phyloP scores from a whole-genome alignment of 495 filamentous ascomycete genomes.

The Aspergillus homomorphus region DNA sequence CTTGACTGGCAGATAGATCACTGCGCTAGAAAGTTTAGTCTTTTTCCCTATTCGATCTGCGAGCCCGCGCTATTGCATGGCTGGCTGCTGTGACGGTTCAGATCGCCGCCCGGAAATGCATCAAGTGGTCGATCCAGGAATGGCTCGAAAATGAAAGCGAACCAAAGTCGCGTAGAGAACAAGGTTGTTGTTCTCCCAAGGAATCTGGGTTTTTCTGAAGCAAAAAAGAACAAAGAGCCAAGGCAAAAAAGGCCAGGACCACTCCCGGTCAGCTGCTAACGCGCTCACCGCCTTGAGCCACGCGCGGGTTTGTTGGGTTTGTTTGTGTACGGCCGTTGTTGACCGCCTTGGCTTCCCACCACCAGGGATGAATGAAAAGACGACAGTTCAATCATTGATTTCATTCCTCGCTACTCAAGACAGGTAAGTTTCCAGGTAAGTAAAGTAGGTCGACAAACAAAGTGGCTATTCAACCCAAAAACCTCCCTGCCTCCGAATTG shows the following conservation, averaged over 20 bases:
- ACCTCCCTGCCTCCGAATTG: slow-evolving; percentile 7
- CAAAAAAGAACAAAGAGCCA: neutral
- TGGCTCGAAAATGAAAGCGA: neutral
- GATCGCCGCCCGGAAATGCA: neutral
- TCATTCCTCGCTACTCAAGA: slow-evolving; percentile 11
- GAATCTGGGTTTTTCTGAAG: neutral
- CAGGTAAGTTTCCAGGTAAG: slow-evolving; percentile 13
- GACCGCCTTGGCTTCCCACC: slow-evolving; percentile 30
- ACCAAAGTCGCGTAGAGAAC: neutral
- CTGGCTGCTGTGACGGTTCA: neutral
- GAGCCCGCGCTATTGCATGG: neutral
- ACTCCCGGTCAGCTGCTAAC: slow-evolving; percentile 14
- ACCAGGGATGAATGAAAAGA: slow-evolving; percentile 19
- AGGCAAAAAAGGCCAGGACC: neutral
- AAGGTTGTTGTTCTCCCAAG: neutral
- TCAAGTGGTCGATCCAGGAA: neutral
- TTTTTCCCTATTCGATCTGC: neutral
- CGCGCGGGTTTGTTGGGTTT: slow-evolving; percentile 29
- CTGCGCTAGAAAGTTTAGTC: neutral
- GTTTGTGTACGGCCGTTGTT: slow-evolving; percentile 36
- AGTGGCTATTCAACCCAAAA: no score
- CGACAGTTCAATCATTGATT: slow-evolving; percentile 8
- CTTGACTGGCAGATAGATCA: neutral
- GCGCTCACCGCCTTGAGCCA: slow-evolving; percentile 38
- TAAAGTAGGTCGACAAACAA: slow-evolving; percentile 2